These are phyloP conservation scores for Eleusine coracana DNA, from an alignment of 176 grass and related monocot species.

Conservation along the genomic window DNA sequence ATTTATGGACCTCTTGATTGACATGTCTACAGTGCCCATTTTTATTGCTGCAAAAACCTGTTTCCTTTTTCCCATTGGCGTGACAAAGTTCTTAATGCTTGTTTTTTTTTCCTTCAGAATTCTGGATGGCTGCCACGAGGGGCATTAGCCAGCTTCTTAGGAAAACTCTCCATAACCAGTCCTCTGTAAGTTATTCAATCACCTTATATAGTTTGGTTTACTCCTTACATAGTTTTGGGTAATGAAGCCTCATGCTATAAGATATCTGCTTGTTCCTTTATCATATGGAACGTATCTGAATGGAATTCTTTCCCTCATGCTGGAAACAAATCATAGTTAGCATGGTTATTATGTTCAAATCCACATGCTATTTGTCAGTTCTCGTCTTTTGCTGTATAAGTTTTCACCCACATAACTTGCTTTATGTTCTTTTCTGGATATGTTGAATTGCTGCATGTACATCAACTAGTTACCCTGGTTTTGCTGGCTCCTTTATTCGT, in stretches of 20 bases:
- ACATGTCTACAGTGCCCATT: background rate
- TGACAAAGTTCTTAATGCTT: background rate
- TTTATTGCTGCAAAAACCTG: background rate
- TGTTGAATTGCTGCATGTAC: background rate
- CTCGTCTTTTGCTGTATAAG: background rate
- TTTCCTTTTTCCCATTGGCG: background rate
- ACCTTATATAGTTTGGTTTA: background rate
- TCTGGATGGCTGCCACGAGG: slow-evolving; percentile 67
- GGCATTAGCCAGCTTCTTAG: slow-evolving; percentile 70
- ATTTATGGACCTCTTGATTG: background rate
- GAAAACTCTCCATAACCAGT: slow-evolving; percentile 65
- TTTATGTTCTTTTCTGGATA: background rate
- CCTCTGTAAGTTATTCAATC: slow-evolving; percentile 62
- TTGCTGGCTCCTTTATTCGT: background rate
- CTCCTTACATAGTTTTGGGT: background rate
- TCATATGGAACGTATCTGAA: background rate
- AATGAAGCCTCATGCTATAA: background rate
- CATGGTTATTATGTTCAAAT: slow-evolving; percentile 12
- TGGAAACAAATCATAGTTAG: background rate
- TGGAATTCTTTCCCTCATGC: background rate
- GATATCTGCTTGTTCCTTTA: background rate
- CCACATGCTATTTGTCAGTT: background rate
- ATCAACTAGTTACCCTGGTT: background rate
- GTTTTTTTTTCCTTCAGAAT: slow-evolving; percentile 15
- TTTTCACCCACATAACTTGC: background rate